Percentiles rank a stretch among this genome's conserved stretches.
Evolutionary conservation across 139 green algal genomes (phyloP).

Genomic region (Chlamydomonas incerta): DNA sequence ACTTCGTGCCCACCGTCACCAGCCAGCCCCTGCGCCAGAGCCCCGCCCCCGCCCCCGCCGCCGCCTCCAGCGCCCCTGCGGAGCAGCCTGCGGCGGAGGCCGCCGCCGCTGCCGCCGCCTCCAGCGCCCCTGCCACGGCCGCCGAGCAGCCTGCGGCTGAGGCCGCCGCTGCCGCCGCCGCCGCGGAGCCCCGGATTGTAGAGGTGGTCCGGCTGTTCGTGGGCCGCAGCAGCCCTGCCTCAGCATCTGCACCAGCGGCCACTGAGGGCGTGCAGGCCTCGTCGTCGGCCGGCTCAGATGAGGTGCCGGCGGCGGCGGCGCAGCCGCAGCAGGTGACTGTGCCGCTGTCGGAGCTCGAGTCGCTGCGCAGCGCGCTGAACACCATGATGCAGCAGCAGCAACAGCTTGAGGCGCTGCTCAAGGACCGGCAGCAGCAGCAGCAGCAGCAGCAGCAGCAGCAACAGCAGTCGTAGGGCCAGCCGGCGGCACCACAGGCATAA

Average conservation of each 20-base stretch:
- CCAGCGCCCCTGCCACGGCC: too few relatives aligned
- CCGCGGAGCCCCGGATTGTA: neutral
- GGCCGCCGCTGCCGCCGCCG: neutral
- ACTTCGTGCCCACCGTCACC: neutral
- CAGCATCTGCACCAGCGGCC: neutral
- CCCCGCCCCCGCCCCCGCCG: neutral
- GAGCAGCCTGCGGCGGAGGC: neutral
- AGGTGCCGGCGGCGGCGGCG: neutral
- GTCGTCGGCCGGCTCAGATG: neutral
- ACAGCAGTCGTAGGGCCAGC: too few relatives aligned
- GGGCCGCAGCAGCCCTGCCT: neutral
- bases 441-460: too few relatives aligned
- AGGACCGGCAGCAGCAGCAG: neutral
- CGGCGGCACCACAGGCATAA: too few relatives aligned
- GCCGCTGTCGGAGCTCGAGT: neutral
- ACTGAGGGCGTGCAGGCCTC: neutral
- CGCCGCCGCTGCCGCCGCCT: neutral
- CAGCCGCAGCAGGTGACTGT: neutral
- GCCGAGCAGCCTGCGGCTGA: neutral
- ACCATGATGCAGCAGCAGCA: conserved; percentile 34
- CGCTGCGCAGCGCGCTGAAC: neutral
- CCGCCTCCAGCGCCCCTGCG: too few relatives aligned
- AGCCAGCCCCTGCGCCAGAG: neutral
- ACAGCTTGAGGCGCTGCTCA: neutral
- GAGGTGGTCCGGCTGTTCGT: conserved; percentile 13